phyloP scores from a whole-genome alignment of 139 green algal genomes.

The Volvox reticuliferus region DNA sequence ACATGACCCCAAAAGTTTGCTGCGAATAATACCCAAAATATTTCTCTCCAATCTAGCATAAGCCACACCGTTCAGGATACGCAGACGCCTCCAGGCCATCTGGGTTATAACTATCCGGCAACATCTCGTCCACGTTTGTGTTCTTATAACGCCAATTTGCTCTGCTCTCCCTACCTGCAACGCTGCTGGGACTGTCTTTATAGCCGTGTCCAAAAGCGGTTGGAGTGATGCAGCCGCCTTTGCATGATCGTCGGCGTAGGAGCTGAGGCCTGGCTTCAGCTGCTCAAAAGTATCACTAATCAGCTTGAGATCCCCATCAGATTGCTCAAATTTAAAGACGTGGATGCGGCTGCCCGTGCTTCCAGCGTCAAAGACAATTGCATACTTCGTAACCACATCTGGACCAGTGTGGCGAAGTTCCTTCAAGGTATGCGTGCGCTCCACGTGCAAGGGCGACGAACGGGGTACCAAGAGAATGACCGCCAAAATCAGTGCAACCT shows the following conservation, averaged over 20 bases:
- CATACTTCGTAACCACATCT: slow-evolving; percentile 63
- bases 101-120: no score
- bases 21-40: no score
- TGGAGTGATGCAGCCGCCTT: slow-evolving; percentile 84
- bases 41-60: no score
- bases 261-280: slow-evolving; percentile 94
- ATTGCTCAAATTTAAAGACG: slow-evolving; percentile 90
- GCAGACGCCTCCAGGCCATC: no score
- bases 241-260: slow-evolving; percentile 82
- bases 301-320: slow-evolving; percentile 72
- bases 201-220: slow-evolving; percentile 86
- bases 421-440: slow-evolving; percentile 46
- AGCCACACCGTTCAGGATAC: no score
- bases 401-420: slow-evolving; percentile 42
- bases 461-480: slow-evolving; percentile 75
- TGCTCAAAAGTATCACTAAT: slow-evolving; percentile 91
- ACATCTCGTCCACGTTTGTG: no score
- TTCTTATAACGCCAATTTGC: no score
- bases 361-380: slow-evolving; percentile 96
- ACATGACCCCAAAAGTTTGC: no score
- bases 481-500: slow-evolving; percentile 72
- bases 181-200: slow-evolving; percentile 83
- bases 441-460: slow-evolving; percentile 6
- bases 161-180: slow-evolving; percentile 34
- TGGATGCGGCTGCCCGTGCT: slow-evolving; percentile 96